Evolutionary conservation across 2,329 filamentous ascomycete genomes (phyloP), one percentile per base, ranked within the genome.

Genomic region (Alternaria tenuissima): DNA sequence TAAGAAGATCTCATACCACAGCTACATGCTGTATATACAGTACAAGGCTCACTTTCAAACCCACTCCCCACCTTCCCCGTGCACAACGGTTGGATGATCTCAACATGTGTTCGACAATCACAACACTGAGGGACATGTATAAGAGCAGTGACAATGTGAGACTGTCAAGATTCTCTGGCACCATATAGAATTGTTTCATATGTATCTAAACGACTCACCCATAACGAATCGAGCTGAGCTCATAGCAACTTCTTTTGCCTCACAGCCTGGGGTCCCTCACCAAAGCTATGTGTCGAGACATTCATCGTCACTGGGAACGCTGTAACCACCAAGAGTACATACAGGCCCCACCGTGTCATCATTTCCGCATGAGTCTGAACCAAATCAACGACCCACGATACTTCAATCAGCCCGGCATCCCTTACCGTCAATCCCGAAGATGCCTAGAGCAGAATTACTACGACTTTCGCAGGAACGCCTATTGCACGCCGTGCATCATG

Each of bases 271-370:
- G 7, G 8, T 7, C 20, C 12, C 30, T 14, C 4, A 2, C 18
- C 16, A 28, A 6, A 18, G 4, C 3, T 38, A 57, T 57, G 56
- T 62, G 55, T 24, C 41, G 36, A 12, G 62, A 64, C 24, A 55
- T 48, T n/a, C 26, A 62, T 16, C 42, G 22, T 11, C 46, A 56
- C n/a, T 64, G 53, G 44, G 32, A 36, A 18, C 39, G 20, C 14
- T 64, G 59, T n/a, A 34, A 36, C 34, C 59, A 64, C 41, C 26
- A 24, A n/a, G 32, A 62, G 5, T 57, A 63, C 53, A 43, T 52
- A 22, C 54, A 57, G 11, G 53, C 34, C 48, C 26, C 18, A 8
- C 48, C 41, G 2, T 59, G 59, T 12, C 43, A 38, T 18, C 34
- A 61, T 20, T 36, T 60, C 2, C 52, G 41, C n/a, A 48, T 24